Base-by-base conservation (phyloP, 1,284 basidiomycete species). In the Phellopilus nigrolimitatus region DNA sequence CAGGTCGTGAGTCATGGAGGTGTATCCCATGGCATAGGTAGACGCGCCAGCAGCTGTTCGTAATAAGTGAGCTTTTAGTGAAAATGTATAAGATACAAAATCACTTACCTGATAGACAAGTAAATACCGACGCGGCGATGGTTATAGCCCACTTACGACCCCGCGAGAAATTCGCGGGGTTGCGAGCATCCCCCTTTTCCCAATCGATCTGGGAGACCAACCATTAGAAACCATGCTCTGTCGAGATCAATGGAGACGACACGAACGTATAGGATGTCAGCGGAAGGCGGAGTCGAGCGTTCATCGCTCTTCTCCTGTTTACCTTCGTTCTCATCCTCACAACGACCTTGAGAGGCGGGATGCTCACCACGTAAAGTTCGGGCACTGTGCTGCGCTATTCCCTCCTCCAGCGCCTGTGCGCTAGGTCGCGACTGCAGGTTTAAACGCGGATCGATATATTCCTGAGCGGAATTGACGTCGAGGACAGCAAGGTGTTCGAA, bases 61-160 rank as follows among this genome's bases (percentile, higher is more conserved):
- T 9, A 12, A 7, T 7, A 9, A 33, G n/a, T 2, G 31, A n/a
- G 31, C 31, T n/a, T n/a, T n/a, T n/a, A n/a, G n/a, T n/a, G n/a
- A n/a, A 33, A 33, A 3, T n/a, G 31, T 7, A n/a, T 9, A 33
- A 9, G 31, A n/a, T 3, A 12, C 3, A 33, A 33, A n/a, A 9
- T 9, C 10, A 6, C 31, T n/a, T 33, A 33, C 31, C 31, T 9
- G 31, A 33, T n/a, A 33, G 31, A 9, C 31, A 9, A 6, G 31
- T 33, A n/a, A 33, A 33, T n/a, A n/a, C 31, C 31, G 31, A 33
- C 1, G 80, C 81, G 19, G 79, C 70, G 24, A 69, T 55, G 1
- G 81, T 82, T 54, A 87, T 82, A 2, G 67, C 61, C 71, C 79
- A 78, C 68, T 84, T 84, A 53, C 72, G 72, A 2, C 63, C 56